Percentiles rank a stretch among this genome's conserved stretches.
Conservation (phyloP, 371 early-diverging fungal species). For the Rhizopus delemar region DNA sequence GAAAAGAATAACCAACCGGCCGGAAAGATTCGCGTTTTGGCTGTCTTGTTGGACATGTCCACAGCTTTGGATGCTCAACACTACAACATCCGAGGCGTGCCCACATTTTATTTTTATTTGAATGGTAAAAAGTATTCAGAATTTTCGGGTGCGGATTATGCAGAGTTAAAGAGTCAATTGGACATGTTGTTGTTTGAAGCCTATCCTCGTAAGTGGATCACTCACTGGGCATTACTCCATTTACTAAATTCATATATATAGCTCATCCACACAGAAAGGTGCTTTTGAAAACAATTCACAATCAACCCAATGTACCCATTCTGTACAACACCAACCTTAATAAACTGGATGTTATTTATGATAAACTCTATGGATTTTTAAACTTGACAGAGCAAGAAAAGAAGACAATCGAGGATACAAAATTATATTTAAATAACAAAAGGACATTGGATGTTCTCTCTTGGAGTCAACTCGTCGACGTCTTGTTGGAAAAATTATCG, state of each 20-base stretch:
- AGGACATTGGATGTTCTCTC: slow-evolving; percentile 20
- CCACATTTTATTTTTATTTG: slow-evolving; percentile 69
- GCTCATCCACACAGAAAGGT: slow-evolving; percentile 68
- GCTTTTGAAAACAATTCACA: slow-evolving; percentile 34
- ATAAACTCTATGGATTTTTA: slow-evolving; percentile 54
- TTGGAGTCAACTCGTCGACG: slow-evolving; percentile 47
- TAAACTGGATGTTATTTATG: slow-evolving; percentile 60
- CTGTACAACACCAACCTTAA: slow-evolving; percentile 49
- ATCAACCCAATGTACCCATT: slow-evolving; percentile 54
- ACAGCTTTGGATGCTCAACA: slow-evolving; percentile 56
- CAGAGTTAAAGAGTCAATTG: slow-evolving; percentile 63
- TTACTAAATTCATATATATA: slow-evolving; percentile 13
- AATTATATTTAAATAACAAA: slow-evolving; percentile 20
- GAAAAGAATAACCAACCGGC: slow-evolving; percentile 41
- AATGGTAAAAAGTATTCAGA: slow-evolving; percentile 61
- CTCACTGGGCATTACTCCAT: not conserved
- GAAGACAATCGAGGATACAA: slow-evolving; percentile 23
- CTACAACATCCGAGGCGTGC: slow-evolving; percentile 66
- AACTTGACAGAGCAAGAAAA: slow-evolving; percentile 29
- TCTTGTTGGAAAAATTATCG: slow-evolving; percentile 38
- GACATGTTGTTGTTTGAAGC: slow-evolving; percentile 66
- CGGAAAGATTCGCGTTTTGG: slow-evolving; percentile 47
- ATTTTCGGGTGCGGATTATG: slow-evolving; percentile 68
- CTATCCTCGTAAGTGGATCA: slow-evolving; percentile 60
- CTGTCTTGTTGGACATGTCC: slow-evolving; percentile 65